Evolutionary conservation across 2,329 filamentous ascomycete genomes (phyloP), one percentile per base, ranked within the genome.

Genomic region (Cladosporium phlei): DNA sequence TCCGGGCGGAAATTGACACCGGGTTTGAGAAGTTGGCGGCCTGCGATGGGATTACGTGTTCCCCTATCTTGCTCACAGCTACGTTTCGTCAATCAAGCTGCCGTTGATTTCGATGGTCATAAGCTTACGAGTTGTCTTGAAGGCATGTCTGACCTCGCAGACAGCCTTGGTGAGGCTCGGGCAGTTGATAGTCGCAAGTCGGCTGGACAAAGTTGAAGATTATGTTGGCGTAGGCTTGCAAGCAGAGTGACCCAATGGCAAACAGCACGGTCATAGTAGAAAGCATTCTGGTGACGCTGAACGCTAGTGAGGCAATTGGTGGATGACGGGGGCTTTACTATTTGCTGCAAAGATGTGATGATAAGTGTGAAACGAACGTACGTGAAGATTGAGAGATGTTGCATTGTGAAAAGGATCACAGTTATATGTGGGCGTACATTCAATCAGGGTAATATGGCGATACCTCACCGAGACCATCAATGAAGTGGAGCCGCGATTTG

Each of bases 171-270:
- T 25, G 9, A 10, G 46, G 38, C 58, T 22, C 38, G 54, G n/a
- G 29, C 6, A 55, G 24, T 20, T 48, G 51, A 46, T 55, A 54
- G 43, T 69, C 57, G 58, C 73, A 76, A 3, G 49, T 65, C 17
- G 74, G 67, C 38, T 71, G 65, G 7, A 73, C 68, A 62, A 68
- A 69, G 28, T 61, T 58, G 58, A 75, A 74, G 50, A 70, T 67
- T 58, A 76, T 75, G 56, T 76, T 76, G 45, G 71, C 73, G 22
- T 12, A 20, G 19, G 20, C 20, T 20, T 37, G 33, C n/a, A 43
- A 6, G 29, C 10, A 3, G 24, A 25, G 8, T n/a, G 16, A 7
- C n/a, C 21, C 3, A 10, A 38, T 19, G n/a, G 22, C 22, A 14
- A 38, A 16, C 12, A 27, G 4, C 1, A 16, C 14, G 20, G 22